Conservation (phyloP, 208 protist genomes). For the Naegleria fowleri region DNA sequence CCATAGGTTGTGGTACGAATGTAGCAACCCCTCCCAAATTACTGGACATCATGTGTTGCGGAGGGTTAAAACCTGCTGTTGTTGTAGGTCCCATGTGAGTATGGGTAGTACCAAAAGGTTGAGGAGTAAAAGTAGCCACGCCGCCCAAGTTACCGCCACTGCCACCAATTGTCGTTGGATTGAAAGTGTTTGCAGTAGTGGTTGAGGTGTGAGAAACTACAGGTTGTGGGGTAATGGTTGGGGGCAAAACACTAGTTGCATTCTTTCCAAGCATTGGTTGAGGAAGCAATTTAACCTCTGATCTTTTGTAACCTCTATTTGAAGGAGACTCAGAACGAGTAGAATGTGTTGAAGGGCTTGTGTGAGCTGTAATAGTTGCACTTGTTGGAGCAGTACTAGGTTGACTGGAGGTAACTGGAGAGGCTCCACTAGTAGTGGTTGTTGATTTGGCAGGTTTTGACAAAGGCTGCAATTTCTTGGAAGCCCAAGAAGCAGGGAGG, state of each 20-base stretch:
- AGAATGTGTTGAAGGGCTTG: too few relatives aligned
- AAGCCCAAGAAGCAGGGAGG: neutral
- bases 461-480: neutral
- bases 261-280: neutral
- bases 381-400: neutral
- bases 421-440: neutral
- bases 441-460: neutral
- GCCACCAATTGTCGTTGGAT: too few relatives aligned
- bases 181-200: neutral
- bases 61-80: neutral
- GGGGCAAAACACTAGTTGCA: neutral
- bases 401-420: neutral
- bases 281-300: neutral
- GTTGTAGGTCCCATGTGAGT: neutral
- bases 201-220: neutral
- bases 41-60: neutral
- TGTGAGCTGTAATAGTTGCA: neutral
- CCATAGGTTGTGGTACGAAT: neutral
- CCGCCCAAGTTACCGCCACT: neutral
- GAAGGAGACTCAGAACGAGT: neutral
- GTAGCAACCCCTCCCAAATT: neutral
- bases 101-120: neutral
- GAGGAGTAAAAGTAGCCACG: neutral
- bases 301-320: neutral
- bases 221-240: neutral